phyloP scores from a whole-genome alignment of 176 grass and related monocot genomes.

The Zizania latifolia region DNA sequence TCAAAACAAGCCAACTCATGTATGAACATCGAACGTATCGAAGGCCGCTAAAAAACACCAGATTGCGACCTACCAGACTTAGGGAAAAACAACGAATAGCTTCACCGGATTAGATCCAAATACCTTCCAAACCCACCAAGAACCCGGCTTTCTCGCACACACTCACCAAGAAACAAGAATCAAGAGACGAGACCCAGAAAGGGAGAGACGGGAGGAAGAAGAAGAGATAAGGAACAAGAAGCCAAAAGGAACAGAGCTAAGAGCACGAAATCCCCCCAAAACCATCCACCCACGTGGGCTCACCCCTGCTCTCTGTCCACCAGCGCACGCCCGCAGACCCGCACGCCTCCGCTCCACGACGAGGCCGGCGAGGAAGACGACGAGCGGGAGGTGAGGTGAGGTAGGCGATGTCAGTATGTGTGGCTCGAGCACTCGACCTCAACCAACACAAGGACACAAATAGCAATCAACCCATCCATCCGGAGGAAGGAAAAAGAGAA shows the following conservation, averaged over 20 bases:
- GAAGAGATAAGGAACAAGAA: background rate
- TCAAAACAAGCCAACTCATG: background rate
- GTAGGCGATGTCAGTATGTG: background rate
- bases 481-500: background rate
- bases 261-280: background rate
- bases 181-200: background rate
- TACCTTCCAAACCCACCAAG: background rate
- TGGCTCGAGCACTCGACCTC: background rate
- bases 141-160: background rate
- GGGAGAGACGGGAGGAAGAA: background rate
- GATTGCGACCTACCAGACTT: background rate
- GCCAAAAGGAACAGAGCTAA: too few species aligned
- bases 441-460: background rate
- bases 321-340: background rate
- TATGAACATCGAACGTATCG: background rate
- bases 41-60: background rate
- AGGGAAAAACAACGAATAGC: background rate
- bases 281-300: background rate
- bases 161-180: background rate
- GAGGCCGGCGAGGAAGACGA: background rate
- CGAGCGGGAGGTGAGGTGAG: background rate
- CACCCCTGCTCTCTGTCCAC: background rate
- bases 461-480: background rate
- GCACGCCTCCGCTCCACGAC: background rate
- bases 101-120: conserved; percentile 12